These are phyloP conservation scores for Chloromonas sp. DNA, from an alignment of 163 green algal genomes.

Conservation along the genomic window DNA sequence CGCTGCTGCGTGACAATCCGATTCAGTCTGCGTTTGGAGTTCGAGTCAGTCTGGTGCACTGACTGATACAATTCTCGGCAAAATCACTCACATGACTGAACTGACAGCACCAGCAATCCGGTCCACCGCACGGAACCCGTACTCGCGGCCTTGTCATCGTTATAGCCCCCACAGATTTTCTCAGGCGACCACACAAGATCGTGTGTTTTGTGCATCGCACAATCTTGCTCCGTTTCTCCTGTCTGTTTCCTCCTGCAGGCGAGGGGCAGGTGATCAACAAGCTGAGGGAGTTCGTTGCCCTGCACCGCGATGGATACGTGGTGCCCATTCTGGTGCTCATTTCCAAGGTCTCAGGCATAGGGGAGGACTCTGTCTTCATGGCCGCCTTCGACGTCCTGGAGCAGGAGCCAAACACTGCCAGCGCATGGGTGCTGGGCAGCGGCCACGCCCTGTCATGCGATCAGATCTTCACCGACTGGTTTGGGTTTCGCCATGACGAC, in stretches of 20 bases:
- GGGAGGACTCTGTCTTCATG: constrained; percentile 1
- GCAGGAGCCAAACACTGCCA: not conserved
- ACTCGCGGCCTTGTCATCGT: too few species aligned
- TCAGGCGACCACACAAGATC: too few species aligned
- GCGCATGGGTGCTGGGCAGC: not conserved
- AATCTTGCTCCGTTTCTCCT: too few species aligned
- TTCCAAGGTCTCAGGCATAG: constrained; percentile 14
- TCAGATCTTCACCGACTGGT: not conserved
- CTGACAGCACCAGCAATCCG: too few species aligned
- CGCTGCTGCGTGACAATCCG: too few species aligned
- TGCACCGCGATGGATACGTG: constrained; percentile 44
- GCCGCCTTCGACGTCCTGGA: not conserved
- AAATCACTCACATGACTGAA: too few species aligned
- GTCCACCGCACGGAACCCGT: too few species aligned
- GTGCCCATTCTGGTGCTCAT: constrained; percentile 22
- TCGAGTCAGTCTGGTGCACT: too few species aligned
- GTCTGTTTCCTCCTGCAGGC: not conserved
- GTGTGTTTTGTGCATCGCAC: too few species aligned
- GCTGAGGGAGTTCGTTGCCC: constrained; percentile 21
- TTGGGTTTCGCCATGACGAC: not conserved
- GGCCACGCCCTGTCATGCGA: not conserved
- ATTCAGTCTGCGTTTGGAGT: too few species aligned
- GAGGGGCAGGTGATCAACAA: constrained; percentile 15
- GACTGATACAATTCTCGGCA: too few species aligned
- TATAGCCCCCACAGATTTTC: too few species aligned